A percentile compares a stretch with the other conserved stretches of the same genome.
Evolutionary conservation across 768 basidiomycete genomes (phyloP).

Genomic region (Baorangia bicolor): DNA sequence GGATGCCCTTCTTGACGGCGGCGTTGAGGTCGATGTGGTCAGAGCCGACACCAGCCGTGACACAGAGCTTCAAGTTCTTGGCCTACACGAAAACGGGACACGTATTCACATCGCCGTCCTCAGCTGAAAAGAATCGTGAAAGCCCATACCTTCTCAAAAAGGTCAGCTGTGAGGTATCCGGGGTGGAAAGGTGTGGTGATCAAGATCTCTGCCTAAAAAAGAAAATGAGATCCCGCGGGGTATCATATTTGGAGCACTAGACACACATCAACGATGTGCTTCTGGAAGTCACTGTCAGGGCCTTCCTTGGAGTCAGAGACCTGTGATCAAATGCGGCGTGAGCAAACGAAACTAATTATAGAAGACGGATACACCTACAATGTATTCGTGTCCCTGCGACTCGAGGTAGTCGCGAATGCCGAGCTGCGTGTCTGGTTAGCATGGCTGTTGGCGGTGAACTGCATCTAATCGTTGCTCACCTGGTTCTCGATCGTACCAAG

Average conservation of each 20-base stretch:
- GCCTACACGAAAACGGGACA: constrained; percentile 47
- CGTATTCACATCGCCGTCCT: neutral
- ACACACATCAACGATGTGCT: constrained; percentile 75
- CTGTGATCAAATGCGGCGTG: constrained; percentile 33
- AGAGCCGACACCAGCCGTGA: constrained; percentile 90
- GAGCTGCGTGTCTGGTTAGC: constrained; percentile 45
- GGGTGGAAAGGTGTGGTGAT: constrained; percentile 89
- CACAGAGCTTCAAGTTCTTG: constrained; percentile 84
- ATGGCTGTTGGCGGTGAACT: neutral
- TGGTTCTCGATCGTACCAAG: constrained; percentile 81
- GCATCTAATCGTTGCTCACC: constrained; percentile 35
- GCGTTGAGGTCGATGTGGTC: constrained; percentile 91
- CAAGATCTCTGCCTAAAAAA: constrained; percentile 64
- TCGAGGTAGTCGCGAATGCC: constrained; percentile 70
- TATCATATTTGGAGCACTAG: neutral
- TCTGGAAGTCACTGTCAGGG: constrained; percentile 75
- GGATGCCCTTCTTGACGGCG: constrained; percentile 74
- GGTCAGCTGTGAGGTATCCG: constrained; percentile 74
- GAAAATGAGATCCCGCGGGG: constrained; percentile 13
- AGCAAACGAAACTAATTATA: neutral
- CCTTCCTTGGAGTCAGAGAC: constrained; percentile 85
- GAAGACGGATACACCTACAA: constrained; percentile 42
- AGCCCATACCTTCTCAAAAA: constrained; percentile 58
- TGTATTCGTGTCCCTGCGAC: constrained; percentile 69
- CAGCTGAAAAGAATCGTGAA: neutral